Evolutionary conservation across 2,329 filamentous ascomycete species (phyloP).

Genomic region (Exophiala viscosa): DNA sequence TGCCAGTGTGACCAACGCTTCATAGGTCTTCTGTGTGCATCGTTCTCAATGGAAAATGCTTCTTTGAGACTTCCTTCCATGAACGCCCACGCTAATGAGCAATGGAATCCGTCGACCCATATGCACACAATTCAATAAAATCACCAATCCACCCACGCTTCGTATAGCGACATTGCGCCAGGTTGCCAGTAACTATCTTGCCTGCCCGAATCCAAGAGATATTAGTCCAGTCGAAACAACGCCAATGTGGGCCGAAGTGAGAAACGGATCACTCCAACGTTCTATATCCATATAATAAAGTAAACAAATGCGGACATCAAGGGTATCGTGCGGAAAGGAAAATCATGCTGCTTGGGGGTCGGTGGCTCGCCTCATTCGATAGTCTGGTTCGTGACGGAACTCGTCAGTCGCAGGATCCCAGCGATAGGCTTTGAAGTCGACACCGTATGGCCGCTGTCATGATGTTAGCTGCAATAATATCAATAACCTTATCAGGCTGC

Average conservation of each 20-base stretch:
- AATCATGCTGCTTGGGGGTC: conserved; percentile 25
- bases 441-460: conserved; percentile 78
- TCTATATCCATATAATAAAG: not conserved
- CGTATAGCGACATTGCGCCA: conserved; percentile 3
- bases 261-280: not conserved
- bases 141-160: conserved; percentile 23
- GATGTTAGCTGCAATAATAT: conserved; percentile 4
- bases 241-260: not conserved
- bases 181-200: conserved; percentile 22
- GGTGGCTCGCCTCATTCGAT: conserved; percentile 59
- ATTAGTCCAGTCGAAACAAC: conserved; percentile 23
- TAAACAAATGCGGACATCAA: not conserved
- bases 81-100: conserved; percentile 6
- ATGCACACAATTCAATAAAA: not conserved
- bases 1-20: too few species aligned
- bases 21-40: not conserved
- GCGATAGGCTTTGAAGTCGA: conserved; percentile 92
- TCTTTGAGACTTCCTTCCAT: not conserved
- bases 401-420: conserved; percentile 75
- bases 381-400: conserved; percentile 84
- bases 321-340: conserved; percentile 21
- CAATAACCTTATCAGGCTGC: conserved; percentile 17
- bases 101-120: not conserved
- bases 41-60: not conserved
- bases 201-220: conserved; percentile 9